Base-by-base conservation (phyloP, 2,329 filamentous ascomycete genomes). In the Colletotrichum sp. region DNA sequence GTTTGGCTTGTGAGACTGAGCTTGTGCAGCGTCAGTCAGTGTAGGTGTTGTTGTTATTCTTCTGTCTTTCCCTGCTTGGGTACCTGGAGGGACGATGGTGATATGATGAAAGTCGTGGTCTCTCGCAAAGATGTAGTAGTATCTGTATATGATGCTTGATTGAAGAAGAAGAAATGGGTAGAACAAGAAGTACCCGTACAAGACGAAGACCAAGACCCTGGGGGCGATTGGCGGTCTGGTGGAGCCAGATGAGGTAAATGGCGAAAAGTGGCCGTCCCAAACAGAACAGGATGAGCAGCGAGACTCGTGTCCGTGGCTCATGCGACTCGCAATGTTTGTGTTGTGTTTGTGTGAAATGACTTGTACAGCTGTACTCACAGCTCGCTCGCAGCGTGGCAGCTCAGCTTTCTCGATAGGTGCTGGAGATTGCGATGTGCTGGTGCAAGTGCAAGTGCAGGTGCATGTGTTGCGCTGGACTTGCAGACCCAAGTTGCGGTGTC, bases 201-300 rank as follows among this genome's bases (percentile, higher is more conserved):
- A 32, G 60, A 12, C 5, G 32, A 30, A 34, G 39, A 39, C 36
- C 62, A 36, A 44, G 73, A 32, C 57, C 74, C 70, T 74, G 44
- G 64, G 8, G 24, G 55, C 21, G 65, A 74, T 76, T 73, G 70
- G 65, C 74, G 65, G 59, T 66, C 71, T 74, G 70, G 74, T 74
- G 74, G 74, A 30, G 70, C 28, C 59, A 21, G 59, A 76, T 76
- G 74, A 76, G 74, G 74, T 76, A 76, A 62, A 76, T 76, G 74
- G 74, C 74, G 26, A 76, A 76, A 76, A 68, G 68, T 49, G 64
- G 44, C 21, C 65, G 36, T 62, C 57, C 64, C 16, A 73, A 65
- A 73, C 44, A 66, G 59, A 59, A 65, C 57, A 57, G 55, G 60
- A 71, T 66, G 59, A 55, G 59, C 69, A 66, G 18, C 34, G 30